Evolutionary conservation across 129 eudicot species (phyloP), one percentile per base, ranked within the genome.

Genomic region (Helichrysum umbraculigerum): DNA sequence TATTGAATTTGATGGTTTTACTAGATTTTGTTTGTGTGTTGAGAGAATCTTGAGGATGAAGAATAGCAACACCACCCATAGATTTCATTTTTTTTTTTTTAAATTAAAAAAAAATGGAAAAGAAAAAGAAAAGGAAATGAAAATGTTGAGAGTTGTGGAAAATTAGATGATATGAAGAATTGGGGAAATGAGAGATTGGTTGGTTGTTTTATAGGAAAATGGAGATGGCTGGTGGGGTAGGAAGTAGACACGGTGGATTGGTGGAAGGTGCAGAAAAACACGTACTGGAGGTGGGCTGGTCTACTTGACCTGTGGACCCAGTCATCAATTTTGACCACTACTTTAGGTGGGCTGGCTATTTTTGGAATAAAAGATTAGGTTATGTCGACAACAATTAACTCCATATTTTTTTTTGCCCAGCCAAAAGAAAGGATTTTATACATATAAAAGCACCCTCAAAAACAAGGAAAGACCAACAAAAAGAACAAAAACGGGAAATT

Each of bases 51-150:
- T 83, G 85, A 6, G 90, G 90, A 10, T 70, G 90, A 70, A 86
- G 81, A 70, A 86, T 78, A 3, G 70, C 79, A 62, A 83, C 83
- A 25, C 71, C 81, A 2, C 79, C 90, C 80, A 83, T 86, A 42
- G 76, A 72, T 71, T 71, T 78, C 72, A 71, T 76, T 66, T 54
- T 57, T 21, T 58, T 6, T 5, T 21, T 22, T 28, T 63, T 37
- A 30, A 22, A 19, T 12, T 39, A 20, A 44, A 5, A 6, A 63
- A 17, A 64, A 6, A 1, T 8, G 12, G 6, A 19, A n/a, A 58
- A 20, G 19, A 10, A 6, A 63, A 6, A 22, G 11, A 6, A 9
- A 19, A 0, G 17, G 25, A 68, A 68, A 66, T 66, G 44, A 71
- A 71, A 41, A 12, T 47, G 6, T 50, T 50, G 3, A 4, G 8